Conservation (phyloP, 1,139 yeast species). For the Zygotorulaspora mrakii region DNA sequence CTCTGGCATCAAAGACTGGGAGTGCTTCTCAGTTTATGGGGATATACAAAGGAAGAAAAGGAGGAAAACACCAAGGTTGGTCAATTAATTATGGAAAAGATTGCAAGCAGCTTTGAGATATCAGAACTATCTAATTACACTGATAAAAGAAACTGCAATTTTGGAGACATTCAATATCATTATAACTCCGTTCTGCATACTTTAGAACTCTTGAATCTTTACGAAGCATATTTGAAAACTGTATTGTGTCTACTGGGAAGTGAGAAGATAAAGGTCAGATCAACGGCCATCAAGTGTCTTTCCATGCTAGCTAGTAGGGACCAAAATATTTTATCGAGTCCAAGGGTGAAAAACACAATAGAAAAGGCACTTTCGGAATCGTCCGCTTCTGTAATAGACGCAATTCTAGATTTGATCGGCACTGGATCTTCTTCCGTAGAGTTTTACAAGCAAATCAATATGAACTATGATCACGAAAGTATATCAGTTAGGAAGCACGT, state of each 20-base stretch:
- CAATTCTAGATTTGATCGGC: conserved; percentile 64
- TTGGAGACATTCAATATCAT: conserved; percentile 15
- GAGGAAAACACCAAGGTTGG: conserved; percentile 9
- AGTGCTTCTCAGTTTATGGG: conserved; percentile 16
- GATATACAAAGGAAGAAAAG: conserved; percentile 18
- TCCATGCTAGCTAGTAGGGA: conserved; percentile 51
- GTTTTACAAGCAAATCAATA: conserved; percentile 49
- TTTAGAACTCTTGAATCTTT: conserved; percentile 42
- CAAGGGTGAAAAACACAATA: conserved; percentile 51
- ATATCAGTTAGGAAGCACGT: conserved; percentile 62
- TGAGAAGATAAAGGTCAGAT: conserved; percentile 54
- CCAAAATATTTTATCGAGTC: conserved; percentile 46
- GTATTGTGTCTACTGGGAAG: conserved; percentile 40
- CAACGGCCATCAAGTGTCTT: conserved; percentile 61
- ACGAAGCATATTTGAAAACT: conserved; percentile 51
- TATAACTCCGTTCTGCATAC: conserved; percentile 28
- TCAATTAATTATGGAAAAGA: conserved; percentile 4
- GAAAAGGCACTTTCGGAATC: conserved; percentile 51
- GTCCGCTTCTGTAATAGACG: conserved; percentile 72
- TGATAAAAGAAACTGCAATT: conserved; percentile 2
- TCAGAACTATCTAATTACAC: neutral
- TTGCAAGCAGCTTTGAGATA: conserved; percentile 2
- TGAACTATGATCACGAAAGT: conserved; percentile 51
- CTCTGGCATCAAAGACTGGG: conserved; percentile 23
- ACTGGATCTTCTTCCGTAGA: conserved; percentile 44